Conservation (phyloP, 176 grass and related monocot species). For the Phoenix dactylifera region DNA sequence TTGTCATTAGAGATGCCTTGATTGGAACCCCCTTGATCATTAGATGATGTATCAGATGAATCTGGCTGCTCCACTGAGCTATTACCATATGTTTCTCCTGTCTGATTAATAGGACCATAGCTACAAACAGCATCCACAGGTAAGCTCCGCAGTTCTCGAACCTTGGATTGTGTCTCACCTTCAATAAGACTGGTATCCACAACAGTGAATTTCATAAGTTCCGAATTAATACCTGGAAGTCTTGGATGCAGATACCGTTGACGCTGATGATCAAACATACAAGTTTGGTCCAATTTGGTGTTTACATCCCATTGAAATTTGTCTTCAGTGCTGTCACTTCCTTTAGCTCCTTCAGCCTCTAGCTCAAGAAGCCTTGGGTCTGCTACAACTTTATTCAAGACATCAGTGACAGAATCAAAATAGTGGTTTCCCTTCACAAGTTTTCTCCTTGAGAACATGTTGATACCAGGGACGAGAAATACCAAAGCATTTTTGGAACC, state of each 20-base stretch:
- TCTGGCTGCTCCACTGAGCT: too few species aligned
- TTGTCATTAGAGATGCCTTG: too few species aligned
- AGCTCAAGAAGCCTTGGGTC: constrained; percentile 68
- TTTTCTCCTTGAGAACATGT: constrained; percentile 73
- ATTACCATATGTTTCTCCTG: too few species aligned
- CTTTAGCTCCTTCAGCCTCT: constrained; percentile 31
- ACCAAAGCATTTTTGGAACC: constrained; percentile 64
- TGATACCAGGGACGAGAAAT: constrained; percentile 54
- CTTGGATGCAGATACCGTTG: constrained; percentile 13
- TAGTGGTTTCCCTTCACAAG: constrained; percentile 74
- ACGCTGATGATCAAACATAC: constrained; percentile 24
- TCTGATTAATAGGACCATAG: too few species aligned
- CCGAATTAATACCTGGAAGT: constrained; percentile 29
- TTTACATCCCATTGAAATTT: constrained; percentile 21
- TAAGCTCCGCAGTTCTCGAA: constrained; percentile 62
- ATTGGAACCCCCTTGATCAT: too few species aligned
- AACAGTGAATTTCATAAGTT: constrained; percentile 71
- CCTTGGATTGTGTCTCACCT: constrained; percentile 46
- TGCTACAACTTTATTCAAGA: constrained; percentile 59
- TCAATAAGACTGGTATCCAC: constrained; percentile 76
- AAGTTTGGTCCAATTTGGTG: constrained; percentile 24
- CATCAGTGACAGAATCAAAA: constrained; percentile 86
- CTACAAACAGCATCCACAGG: constrained; percentile 35
- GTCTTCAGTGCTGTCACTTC: constrained; percentile 17
- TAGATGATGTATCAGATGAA: too few species aligned